Conservation (phyloP, 257 asterid genomes). For the Echium plantagineum region DNA sequence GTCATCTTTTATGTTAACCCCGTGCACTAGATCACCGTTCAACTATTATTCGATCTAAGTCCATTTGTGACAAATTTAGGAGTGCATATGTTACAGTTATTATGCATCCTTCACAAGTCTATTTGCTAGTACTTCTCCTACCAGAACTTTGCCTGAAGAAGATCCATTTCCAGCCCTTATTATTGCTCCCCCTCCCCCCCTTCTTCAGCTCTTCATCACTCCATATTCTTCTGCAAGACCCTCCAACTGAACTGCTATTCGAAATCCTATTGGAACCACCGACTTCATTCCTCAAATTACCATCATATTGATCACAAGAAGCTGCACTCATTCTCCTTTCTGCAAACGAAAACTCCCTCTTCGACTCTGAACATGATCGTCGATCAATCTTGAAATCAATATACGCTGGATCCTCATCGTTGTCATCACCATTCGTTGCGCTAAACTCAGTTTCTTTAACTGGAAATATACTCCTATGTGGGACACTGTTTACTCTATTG, state of each 20-base stretch:
- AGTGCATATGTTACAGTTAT: conserved; percentile 5
- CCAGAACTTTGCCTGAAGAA: conserved; percentile 50
- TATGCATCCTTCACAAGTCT: conserved; percentile 13
- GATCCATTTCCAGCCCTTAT: conserved; percentile 84
- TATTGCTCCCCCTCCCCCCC: conserved; percentile 32
- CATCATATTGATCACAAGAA: conserved; percentile 29
- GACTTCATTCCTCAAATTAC: conserved; percentile 7
- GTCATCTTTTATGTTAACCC: too few relatives aligned
- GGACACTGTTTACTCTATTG: conserved; percentile 30
- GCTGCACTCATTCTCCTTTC: conserved; percentile 20
- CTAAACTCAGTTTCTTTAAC: conserved; percentile 63
- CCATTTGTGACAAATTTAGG: not conserved
- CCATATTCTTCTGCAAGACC: conserved; percentile 35
- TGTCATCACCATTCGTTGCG: conserved; percentile 43
- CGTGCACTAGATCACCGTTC: too few relatives aligned
- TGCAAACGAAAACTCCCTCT: conserved; percentile 16
- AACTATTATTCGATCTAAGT: too few relatives aligned
- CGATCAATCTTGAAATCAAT: conserved; percentile 64
- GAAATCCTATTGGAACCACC: conserved; percentile 10
- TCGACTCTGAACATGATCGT: conserved; percentile 24
- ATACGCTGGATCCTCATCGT: conserved; percentile 55
- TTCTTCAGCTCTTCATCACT: conserved; percentile 31
- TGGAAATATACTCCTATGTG: conserved; percentile 44
- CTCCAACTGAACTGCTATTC: conserved; percentile 15
- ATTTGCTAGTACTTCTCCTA: conserved; percentile 25